Base-by-base conservation (phyloP, 805 yeast species). In the Novakomyces olei region DNA sequence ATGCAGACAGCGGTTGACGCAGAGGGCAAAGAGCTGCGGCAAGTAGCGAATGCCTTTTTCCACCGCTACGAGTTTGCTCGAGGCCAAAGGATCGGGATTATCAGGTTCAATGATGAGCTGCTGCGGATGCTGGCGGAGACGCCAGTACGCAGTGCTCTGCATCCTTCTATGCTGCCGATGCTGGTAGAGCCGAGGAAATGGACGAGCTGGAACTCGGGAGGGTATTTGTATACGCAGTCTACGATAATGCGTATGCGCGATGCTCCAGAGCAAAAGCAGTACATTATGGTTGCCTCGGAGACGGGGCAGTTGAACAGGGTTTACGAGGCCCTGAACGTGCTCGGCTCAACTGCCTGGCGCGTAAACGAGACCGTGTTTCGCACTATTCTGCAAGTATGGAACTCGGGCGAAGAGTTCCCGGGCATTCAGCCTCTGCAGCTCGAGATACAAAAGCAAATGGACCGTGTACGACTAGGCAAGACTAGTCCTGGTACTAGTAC, bases 111-210 rank as follows among this genome's bases (percentile, higher is more conserved):
- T 50, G 67, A 67, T 39, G 61, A 65, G 8, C 61, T 88, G 32
- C 65, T 73, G 3, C 61, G 65, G 19, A 69, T 67, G 44, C 52
- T 88, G 33, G 71, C 79, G 6, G 69, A 73, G 3, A 81, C 72
- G 32, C 54, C 70, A 5, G 60, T 63, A 16, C 72, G 73, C 32
- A 61, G 76, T 1, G 68, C 76, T 4, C 51, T 64, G 15, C 78
- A 71, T 44, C 93, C 96, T 0, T 95, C 85, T 50, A 61, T 67
- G 39, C 59, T 88, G 33, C 98, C 98, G 5, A 88, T 88, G 98
- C 59, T 88, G 31, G 74, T 77, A 5, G 67, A 69, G 39, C 98
- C 98, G n/a, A 59, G 70, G 35, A 79, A 80, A 4, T 88, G 98
- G 98, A 63, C 69, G 1, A 55, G 69, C 7, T 72, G 72, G 65